phyloP scores from a whole-genome alignment of 768 basidiomycete species.

The Trametes meyenii region DNA sequence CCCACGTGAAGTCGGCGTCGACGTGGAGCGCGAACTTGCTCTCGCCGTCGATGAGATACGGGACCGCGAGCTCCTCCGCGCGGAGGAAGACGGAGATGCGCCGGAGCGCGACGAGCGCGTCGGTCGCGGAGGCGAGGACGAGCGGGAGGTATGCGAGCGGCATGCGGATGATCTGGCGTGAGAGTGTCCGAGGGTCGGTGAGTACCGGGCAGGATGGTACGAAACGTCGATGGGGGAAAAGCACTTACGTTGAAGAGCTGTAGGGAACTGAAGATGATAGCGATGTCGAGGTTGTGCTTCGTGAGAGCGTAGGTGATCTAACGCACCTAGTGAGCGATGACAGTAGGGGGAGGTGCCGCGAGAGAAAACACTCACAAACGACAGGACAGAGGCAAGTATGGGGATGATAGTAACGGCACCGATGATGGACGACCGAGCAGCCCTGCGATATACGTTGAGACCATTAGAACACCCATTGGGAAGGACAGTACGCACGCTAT shows the following conservation, averaged over 20 bases:
- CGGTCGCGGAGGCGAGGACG: conserved; percentile 55
- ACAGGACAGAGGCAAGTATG: conserved; percentile 73
- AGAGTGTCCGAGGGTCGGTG: background rate
- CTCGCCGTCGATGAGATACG: conserved; percentile 53
- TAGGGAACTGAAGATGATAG: conserved; percentile 81
- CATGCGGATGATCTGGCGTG: conserved; percentile 52
- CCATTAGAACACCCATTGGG: too few relatives aligned
- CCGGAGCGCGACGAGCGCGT: conserved; percentile 78
- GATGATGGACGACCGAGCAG: conserved; percentile 39
- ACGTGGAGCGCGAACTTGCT: conserved; percentile 68
- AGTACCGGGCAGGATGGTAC: background rate
- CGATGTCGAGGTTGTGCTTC: conserved; percentile 66
- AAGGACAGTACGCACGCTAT: conserved; percentile 32
- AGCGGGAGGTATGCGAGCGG: conserved; percentile 62
- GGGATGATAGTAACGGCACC: conserved; percentile 55
- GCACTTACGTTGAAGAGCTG: conserved; percentile 79
- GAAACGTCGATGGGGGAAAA: background rate
- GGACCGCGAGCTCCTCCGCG: conserved; percentile 75
- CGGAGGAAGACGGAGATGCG: conserved; percentile 82
- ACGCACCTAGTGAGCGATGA: background rate
- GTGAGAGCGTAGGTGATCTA: conserved; percentile 68
- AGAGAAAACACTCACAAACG: conserved; percentile 51
- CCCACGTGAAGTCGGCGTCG: conserved; percentile 81
- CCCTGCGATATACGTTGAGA: conserved; percentile 9
- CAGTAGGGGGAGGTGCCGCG: background rate